Evolutionary conservation across 768 basidiomycete species (phyloP), one percentile per base, ranked within the genome.

Genomic region (Mycena chlorophos): DNA sequence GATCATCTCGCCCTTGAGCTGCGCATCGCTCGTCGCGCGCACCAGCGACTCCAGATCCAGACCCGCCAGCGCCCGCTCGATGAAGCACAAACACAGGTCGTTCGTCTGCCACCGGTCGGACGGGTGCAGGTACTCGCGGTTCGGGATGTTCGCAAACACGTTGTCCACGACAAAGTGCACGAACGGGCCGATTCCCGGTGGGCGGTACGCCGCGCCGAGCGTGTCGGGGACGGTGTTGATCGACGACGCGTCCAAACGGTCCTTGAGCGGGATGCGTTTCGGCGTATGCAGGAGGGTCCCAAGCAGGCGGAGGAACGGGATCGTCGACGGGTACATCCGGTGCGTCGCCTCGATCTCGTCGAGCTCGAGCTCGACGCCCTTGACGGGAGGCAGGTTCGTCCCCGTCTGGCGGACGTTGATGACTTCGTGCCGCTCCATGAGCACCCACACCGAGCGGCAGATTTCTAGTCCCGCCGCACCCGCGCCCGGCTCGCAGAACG

Each of bases 21-120:
- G 65, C 4, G 72, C 69, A n/a, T 82, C 82, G 52, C 89, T 86
- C 2, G 75, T 73, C 42, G 75, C 71, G 6, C 80, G 74, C 22
- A 91, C 76, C 17, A 97, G 73, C 2, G 81, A 80, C 63, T 91
- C 88, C 46, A 96, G 74, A 64, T 93, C 86, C 70, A 89, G 94
- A 63, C 86, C 85, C 0, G 88, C 89, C 30, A 98, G 73, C 23
- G 86, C 84, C 31, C 89, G 84, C 65, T 98, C 96, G 53, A 96
- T 79, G 66, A 91, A 96, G 55, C 83, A 85, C 40, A 98, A 75
- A 51, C 89, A 91, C 0, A 88, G 77, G 60, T 95, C 93, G 51
- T 94, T 89, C 68, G 90, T 86, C 63, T 84, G 78, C 94, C 93
- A 98, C 57, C 88, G 74, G 65, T 98, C 93, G 13, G 83, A 83